A percentile compares a stretch with the other conserved stretches of the same genome.
These are phyloP conservation scores for Clarireedia hainanense DNA, from an alignment of 2,329 filamentous ascomycete genomes.

Conservation along the genomic window DNA sequence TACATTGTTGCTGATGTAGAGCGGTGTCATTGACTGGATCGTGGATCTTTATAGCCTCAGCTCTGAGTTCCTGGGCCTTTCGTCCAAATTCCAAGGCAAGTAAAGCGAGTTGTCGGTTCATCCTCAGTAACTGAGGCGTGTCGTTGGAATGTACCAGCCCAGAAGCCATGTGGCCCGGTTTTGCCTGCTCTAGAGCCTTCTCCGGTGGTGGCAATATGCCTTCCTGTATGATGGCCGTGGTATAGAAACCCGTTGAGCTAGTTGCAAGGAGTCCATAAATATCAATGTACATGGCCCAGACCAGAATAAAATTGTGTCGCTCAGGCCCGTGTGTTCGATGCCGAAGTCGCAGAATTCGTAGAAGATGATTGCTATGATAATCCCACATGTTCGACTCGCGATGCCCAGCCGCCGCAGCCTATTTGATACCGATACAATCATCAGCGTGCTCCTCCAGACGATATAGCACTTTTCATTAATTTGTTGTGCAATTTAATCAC, in stretches of 20 bases:
- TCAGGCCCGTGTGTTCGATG: conserved; percentile 37
- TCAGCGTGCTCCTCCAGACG: conserved; percentile 13
- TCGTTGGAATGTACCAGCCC: not conserved
- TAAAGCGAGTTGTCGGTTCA: conserved; percentile 21
- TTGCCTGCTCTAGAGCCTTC: not conserved
- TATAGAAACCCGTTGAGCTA: conserved; percentile 41
- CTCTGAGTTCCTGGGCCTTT: conserved; percentile 15
- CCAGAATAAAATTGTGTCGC: conserved; percentile 42
- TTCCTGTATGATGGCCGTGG: conserved; percentile 36
- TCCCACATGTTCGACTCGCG: conserved; percentile 44
- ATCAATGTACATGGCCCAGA: conserved; percentile 47
- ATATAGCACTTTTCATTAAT: not conserved
- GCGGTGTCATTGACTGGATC: not conserved
- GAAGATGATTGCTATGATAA: conserved; percentile 43
- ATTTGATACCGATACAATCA: conserved; percentile 22
- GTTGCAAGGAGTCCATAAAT: conserved; percentile 47
- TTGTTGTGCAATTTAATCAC: not conserved
- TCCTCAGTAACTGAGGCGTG: not conserved
- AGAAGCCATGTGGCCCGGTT: not conserved
- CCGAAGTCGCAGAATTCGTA: conserved; percentile 41
- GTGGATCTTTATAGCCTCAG: conserved; percentile 6
- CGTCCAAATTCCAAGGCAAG: conserved; percentile 18
- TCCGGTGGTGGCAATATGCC: conserved; percentile 37
- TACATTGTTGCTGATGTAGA: not conserved
- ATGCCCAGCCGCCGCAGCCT: conserved; percentile 35